These are phyloP conservation scores for Magnolia sinica DNA, from an alignment of 164 flowering plant species.

Conservation along the genomic window DNA sequence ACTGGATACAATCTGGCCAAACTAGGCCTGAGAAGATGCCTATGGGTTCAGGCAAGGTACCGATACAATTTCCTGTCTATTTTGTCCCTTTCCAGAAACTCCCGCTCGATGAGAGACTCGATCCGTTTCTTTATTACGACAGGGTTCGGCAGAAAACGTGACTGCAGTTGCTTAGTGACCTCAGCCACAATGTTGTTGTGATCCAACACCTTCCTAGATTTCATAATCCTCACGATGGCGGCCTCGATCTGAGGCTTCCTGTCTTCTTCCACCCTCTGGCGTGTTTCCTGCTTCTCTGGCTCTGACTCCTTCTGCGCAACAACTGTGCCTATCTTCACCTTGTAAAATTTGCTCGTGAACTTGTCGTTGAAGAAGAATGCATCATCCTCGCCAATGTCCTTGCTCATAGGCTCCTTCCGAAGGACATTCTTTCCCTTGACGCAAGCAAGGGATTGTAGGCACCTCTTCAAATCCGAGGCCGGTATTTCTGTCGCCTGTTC, in stretches of 20 bases:
- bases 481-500: slow-evolving; percentile 68
- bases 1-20: neutral
- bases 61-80: slow-evolving; percentile 75
- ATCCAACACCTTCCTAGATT: slow-evolving; percentile 76
- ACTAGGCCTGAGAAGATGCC: neutral
- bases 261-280: slow-evolving; percentile 96
- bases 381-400: slow-evolving; percentile 87
- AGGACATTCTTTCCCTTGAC: slow-evolving; percentile 79
- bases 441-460: slow-evolving; percentile 61
- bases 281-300: slow-evolving; percentile 92
- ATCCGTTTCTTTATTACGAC: slow-evolving; percentile 91
- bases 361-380: slow-evolving; percentile 76
- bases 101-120: slow-evolving; percentile 93
- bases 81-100: slow-evolving; percentile 90
- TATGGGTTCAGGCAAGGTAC: slow-evolving; percentile 65
- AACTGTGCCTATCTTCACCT: slow-evolving; percentile 92
- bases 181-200: slow-evolving; percentile 89
- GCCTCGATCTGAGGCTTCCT: slow-evolving; percentile 98
- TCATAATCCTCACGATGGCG: slow-evolving; percentile 93
- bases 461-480: slow-evolving; percentile 54
- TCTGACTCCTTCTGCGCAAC: slow-evolving; percentile 96
- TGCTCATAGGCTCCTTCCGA: slow-evolving; percentile 91
- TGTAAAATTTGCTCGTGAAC: slow-evolving; percentile 77
- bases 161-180: slow-evolving; percentile 93
- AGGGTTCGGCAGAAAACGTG: slow-evolving; percentile 85